Evolutionary conservation across 2,329 filamentous ascomycete species (phyloP).

Genomic region (Coniochaeta sp.): DNA sequence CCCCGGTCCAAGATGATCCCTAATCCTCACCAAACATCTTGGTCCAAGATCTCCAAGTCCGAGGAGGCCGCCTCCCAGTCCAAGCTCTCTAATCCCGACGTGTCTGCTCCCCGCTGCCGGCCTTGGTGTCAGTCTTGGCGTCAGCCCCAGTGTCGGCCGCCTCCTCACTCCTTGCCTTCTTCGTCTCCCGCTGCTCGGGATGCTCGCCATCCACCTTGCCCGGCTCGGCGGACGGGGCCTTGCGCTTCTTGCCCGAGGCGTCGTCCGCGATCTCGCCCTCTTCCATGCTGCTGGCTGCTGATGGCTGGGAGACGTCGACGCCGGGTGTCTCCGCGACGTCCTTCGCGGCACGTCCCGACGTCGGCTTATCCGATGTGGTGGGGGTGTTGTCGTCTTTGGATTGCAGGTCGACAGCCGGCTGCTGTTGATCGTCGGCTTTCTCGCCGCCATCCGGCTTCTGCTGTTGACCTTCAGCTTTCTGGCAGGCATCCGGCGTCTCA

Average conservation of each 20-base stretch:
- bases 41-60: no score
- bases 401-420: not conserved
- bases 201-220: not conserved
- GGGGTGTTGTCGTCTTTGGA: not conserved
- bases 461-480: not conserved
- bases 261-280: not conserved
- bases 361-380: not conserved
- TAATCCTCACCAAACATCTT: no score
- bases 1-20: no score
- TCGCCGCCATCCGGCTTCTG: not conserved
- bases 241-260: not conserved
- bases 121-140: no score
- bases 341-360: not conserved
- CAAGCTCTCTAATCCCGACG: no score
- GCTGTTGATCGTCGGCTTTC: not conserved
- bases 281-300: not conserved
- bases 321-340: not conserved
- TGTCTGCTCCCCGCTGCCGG: no score
- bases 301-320: not conserved
- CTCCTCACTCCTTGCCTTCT: not conserved
- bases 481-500: not conserved
- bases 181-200: no score
- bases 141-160: not conserved
- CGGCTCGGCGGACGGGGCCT: not conserved
- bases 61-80: no score